Conservation (phyloP, 441 rosid species). For the Raphanus hybrid region DNA sequence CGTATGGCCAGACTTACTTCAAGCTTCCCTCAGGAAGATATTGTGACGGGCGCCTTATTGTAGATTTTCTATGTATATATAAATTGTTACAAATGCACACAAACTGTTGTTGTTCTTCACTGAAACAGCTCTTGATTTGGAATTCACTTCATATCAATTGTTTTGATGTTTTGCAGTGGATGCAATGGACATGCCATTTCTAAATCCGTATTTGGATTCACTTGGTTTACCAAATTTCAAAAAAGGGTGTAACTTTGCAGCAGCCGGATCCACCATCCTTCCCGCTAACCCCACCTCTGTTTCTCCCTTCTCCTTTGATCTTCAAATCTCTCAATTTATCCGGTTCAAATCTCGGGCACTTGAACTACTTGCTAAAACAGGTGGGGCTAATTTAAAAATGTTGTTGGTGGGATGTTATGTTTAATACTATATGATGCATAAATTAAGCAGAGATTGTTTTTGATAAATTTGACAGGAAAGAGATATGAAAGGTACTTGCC, state of each 20-base stretch:
- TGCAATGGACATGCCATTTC: slow-evolving; percentile 86
- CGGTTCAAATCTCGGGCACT: slow-evolving; percentile 75
- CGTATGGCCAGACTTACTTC: slow-evolving; percentile 59
- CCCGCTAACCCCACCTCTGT: slow-evolving; percentile 77
- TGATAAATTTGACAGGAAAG: slow-evolving; percentile 51
- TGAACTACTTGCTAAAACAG: slow-evolving; percentile 69
- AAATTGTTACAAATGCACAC: not conserved
- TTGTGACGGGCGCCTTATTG: slow-evolving; percentile 62
- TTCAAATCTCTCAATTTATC: slow-evolving; percentile 85
- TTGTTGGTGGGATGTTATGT: slow-evolving; percentile 12
- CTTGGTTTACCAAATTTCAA: slow-evolving; percentile 80
- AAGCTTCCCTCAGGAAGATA: slow-evolving; percentile 57
- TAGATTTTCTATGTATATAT: slow-evolving; percentile 69
- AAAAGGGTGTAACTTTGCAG: slow-evolving; percentile 91
- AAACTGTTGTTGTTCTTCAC: slow-evolving; percentile 2
- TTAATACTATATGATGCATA: slow-evolving; percentile 10
- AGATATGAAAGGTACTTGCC: slow-evolving; percentile 66
- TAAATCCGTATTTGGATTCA: slow-evolving; percentile 90
- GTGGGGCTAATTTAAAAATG: slow-evolving; percentile 13
- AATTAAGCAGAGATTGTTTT: slow-evolving; percentile 26
- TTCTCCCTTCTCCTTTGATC: slow-evolving; percentile 81
- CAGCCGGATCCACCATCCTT: slow-evolving; percentile 81
- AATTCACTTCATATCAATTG: not conserved
- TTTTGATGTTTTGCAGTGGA: slow-evolving; percentile 63
- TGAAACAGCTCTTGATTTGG: slow-evolving; percentile 8